Evolutionary conservation across 2,329 filamentous ascomycete genomes (phyloP), one percentile per base, ranked within the genome.

Genomic region (Rhynchosporium graminicola): DNA sequence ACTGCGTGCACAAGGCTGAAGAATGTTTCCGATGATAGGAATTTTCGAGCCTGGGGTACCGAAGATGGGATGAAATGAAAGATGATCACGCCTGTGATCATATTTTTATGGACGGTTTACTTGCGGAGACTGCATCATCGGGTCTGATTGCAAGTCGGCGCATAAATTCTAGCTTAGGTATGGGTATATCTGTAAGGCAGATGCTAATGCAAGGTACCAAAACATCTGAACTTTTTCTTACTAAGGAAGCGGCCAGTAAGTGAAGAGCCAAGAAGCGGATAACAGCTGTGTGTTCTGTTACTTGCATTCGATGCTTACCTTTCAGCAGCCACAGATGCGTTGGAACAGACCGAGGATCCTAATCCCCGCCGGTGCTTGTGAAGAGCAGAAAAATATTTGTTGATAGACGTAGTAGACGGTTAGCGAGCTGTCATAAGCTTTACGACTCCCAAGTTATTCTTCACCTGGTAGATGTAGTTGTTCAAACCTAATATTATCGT

Each of bases 181-280:
- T 47, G 48, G n/a, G 38, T 4, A 43, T 48, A 58, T 58, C 8
- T 58, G 45, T 48, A 58, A 31, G 45, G 43, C 56, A 29, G n/a
- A 31, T 15, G 6, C 45, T 58, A 38, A 58, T 58, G 42, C 56
- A 48, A 47, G 56, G 56, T 31, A 58, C 56, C 45, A 58, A n/a
- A 28, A 10, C 28, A 28, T 20, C 10, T 31, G 48, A 38, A 31
- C 29, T 36, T 38, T 15, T 40, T 12, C n/a, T 20, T 20, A 20
- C 20, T 20, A 20, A 20, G 20, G 20, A 20, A 20, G 20, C 20
- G 20, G 20, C 20, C 20, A 20, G 20, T 20, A 20, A 20, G 20
- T 20, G 20, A 20, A 20, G 20, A 20, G 56, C 33, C 28, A 38
- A 43, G 40, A 29, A 33, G 33, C 43, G 2, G 31, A n/a, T 36